A percentile compares a stretch with the other conserved stretches of the same genome.
Conservation (phyloP, 192 early-diverging fungal genomes). For the Coemansia sp. region DNA sequence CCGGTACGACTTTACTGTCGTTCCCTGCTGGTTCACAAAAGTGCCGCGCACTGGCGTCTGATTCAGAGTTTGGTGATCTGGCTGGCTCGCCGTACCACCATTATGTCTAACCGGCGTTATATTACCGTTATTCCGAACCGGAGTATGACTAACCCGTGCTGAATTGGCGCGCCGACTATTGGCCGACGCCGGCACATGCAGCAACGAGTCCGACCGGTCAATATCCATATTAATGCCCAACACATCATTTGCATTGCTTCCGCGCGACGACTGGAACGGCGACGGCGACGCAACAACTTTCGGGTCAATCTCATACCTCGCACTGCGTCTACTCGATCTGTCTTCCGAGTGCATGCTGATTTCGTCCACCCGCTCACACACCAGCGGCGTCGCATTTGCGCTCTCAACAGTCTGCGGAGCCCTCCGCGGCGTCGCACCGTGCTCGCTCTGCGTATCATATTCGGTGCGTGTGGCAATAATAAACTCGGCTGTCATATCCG, state of each 20-base stretch:
- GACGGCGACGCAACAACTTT: conserved; percentile 31
- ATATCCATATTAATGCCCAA: conserved; percentile 1
- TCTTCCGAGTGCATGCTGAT: conserved; percentile 20
- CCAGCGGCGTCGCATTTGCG: not conserved
- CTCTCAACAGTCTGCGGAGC: not conserved
- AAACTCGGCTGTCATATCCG: conserved; percentile 40
- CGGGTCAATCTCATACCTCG: conserved; percentile 4
- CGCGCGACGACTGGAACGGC: conserved; percentile 30
- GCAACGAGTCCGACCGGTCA: conserved; percentile 17
- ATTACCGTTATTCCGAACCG: no score
- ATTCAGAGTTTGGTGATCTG: no score
- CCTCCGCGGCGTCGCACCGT: not conserved
- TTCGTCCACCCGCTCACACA: conserved; percentile 4
- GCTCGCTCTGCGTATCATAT: conserved; percentile 10
- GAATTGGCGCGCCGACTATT: conserved; percentile 2
- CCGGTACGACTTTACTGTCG: conserved; percentile 17
- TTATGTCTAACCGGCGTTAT: no score
- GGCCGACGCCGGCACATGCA: conserved; percentile 11
- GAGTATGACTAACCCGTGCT: not conserved
- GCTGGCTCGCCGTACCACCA: no score
- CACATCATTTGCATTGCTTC: conserved; percentile 7
- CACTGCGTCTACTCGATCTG: not conserved
- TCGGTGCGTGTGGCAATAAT: conserved; percentile 49
- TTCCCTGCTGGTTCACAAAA: not conserved
- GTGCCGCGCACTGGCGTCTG: not conserved